Conservation (phyloP, 2,329 filamentous ascomycete genomes). For the Graphilbum fragrans region DNA sequence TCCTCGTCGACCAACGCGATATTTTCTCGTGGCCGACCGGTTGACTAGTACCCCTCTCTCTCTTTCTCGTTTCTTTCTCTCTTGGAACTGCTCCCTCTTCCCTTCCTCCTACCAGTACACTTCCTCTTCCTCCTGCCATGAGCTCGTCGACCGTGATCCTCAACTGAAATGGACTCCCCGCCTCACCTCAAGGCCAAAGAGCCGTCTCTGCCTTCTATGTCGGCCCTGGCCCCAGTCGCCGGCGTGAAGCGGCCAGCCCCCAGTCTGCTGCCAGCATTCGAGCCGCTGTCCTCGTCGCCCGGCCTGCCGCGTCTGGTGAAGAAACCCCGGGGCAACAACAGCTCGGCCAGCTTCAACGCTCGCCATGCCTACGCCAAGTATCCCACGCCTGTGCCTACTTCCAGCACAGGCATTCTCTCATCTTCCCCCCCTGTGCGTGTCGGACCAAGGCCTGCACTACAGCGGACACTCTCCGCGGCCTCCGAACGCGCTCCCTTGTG, state of each 20-base stretch:
- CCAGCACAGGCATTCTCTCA: conserved; percentile 80
- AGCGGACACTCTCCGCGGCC: conserved; percentile 49
- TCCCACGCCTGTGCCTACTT: conserved; percentile 87
- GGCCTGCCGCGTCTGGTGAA: conserved; percentile 57
- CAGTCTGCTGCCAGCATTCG: conserved; percentile 65
- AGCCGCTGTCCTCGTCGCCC: conserved; percentile 68
- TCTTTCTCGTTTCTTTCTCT: neutral
- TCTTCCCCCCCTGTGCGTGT: conserved; percentile 57
- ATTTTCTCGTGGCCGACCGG: conserved; percentile 2
- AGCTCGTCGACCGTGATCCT: neutral
- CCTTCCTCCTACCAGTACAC: neutral
- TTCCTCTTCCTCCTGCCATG: neutral
- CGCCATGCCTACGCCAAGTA: conserved; percentile 54
- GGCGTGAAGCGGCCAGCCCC: conserved; percentile 51
- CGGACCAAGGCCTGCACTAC: conserved; percentile 32
- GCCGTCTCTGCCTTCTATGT: conserved; percentile 25
- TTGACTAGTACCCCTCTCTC: neutral
- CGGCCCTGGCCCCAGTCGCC: conserved; percentile 20
- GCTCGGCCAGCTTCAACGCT: neutral
- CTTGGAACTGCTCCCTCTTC: neutral
- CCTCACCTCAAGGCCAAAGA: conserved; percentile 19
- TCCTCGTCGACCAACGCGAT: neutral
- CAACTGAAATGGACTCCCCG: conserved; percentile 35
- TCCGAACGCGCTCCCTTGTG: conserved; percentile 76
- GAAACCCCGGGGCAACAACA: conserved; percentile 17